Percentiles rank a stretch among this genome's conserved stretches.
phyloP scores from a whole-genome alignment of 2,329 filamentous ascomycete genomes.

The Cladophialophora immunda region DNA sequence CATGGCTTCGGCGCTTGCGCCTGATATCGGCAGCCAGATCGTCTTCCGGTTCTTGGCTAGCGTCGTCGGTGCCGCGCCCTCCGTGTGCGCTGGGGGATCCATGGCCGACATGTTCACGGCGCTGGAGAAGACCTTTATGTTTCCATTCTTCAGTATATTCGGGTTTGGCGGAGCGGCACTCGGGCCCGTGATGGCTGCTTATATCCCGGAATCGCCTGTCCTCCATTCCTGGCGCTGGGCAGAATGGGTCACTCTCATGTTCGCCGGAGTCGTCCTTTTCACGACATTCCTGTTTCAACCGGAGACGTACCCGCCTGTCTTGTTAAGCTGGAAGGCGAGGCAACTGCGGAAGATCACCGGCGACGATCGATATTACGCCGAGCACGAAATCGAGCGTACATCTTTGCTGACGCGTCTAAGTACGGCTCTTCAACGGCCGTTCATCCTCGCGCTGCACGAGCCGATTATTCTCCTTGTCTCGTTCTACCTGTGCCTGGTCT shows the following conservation, averaged over 20 bases:
- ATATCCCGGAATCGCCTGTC: constrained; percentile 49
- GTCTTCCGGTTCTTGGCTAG: constrained; percentile 61
- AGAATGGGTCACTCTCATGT: constrained; percentile 56
- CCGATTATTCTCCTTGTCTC: constrained; percentile 45
- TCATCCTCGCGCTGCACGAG: constrained; percentile 59
- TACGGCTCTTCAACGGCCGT: constrained; percentile 56
- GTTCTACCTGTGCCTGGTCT: constrained; percentile 44
- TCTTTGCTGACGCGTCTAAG: constrained; percentile 51
- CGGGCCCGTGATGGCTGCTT: constrained; percentile 55
- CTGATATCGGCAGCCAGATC: constrained; percentile 57
- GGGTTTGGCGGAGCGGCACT: constrained; percentile 48
- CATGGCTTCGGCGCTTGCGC: constrained; percentile 57
- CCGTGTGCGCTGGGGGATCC: constrained; percentile 57
- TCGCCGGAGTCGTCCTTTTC: constrained; percentile 45
- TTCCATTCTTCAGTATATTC: constrained; percentile 59
- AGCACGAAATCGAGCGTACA: constrained; percentile 55
- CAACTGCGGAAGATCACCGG: constrained; percentile 52
- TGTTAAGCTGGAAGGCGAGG: constrained; percentile 56
- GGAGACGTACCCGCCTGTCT: constrained; percentile 60
- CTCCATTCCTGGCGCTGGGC: constrained; percentile 57
- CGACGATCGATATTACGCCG: constrained; percentile 58
- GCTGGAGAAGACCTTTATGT: constrained; percentile 59
- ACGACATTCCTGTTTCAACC: constrained; percentile 56
- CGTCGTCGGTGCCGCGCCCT: constrained; percentile 58
- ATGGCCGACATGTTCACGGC: constrained; percentile 59